Conservation (phyloP, 768 basidiomycete genomes). For the Paxillus ammoniavirescens region DNA sequence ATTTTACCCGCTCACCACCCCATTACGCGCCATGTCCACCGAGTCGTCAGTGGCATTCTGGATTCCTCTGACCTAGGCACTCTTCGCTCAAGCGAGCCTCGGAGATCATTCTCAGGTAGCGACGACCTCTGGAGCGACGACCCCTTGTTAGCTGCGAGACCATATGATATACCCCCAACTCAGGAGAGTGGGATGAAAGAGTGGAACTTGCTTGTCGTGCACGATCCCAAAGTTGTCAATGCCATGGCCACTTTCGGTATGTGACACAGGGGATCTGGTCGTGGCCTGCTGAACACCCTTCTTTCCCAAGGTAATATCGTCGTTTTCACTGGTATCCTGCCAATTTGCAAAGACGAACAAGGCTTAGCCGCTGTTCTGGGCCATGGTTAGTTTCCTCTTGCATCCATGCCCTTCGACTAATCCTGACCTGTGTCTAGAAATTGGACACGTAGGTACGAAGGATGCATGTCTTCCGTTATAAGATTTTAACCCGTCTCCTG, state of each 20-base stretch:
- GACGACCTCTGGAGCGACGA: constrained; percentile 26
- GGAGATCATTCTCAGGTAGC: not conserved
- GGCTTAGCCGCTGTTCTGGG: constrained; percentile 83
- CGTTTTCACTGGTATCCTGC: constrained; percentile 88
- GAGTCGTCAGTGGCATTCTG: constrained; percentile 68
- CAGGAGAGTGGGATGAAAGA: constrained; percentile 28
- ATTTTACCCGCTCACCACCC: constrained; percentile 70
- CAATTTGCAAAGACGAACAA: constrained; percentile 71
- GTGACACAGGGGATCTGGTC: not conserved
- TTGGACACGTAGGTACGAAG: constrained; percentile 68
- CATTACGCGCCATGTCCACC: constrained; percentile 62
- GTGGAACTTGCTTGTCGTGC: constrained; percentile 78
- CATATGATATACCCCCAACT: constrained; percentile 1
- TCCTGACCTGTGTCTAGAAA: constrained; percentile 47
- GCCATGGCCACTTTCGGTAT: constrained; percentile 75
- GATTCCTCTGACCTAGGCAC: constrained; percentile 69
- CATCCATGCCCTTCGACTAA: not conserved
- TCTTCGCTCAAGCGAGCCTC: constrained; percentile 30
- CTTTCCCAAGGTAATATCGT: constrained; percentile 60
- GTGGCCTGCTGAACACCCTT: not conserved
- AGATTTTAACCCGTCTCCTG: constrained; percentile 21
- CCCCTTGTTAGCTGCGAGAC: constrained; percentile 8
- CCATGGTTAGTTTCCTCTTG: constrained; percentile 53
- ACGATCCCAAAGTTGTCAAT: constrained; percentile 69
- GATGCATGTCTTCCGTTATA: not conserved